Percentiles rank a stretch among this genome's conserved stretches.
phyloP scores from a whole-genome alignment of 108 stramenopile species.

The Skeletonema menzelii region DNA sequence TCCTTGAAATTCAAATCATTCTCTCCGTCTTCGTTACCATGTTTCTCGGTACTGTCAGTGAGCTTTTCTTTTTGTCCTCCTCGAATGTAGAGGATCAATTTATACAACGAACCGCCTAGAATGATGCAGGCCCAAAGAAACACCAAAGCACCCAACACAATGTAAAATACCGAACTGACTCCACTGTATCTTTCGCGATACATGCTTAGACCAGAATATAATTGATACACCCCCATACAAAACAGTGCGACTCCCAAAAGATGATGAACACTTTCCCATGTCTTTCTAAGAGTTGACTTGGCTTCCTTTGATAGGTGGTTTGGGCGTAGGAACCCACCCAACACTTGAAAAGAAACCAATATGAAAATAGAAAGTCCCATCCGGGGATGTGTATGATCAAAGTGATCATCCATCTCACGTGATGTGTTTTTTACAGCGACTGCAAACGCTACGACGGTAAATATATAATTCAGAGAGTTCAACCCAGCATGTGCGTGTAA shows the following conservation, averaged over 20 bases:
- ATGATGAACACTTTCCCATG: constrained; percentile 36
- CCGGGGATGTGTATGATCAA: constrained; percentile 20
- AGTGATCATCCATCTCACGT: constrained; percentile 18
- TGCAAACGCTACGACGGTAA: constrained; percentile 36
- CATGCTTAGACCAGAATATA: constrained; percentile 25
- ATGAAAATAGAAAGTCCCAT: constrained; percentile 44
- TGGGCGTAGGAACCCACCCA: constrained; percentile 38
- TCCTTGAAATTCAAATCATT: constrained; percentile 1
- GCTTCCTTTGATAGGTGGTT: too few species aligned
- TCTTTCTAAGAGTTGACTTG: constrained; percentile 14
- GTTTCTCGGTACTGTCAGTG: not conserved
- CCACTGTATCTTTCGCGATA: constrained; percentile 23
- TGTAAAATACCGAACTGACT: constrained; percentile 8
- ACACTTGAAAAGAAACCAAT: constrained; percentile 30
- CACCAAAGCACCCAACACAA: constrained; percentile 18
- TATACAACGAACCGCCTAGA: constrained; percentile 27
- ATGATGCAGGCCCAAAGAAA: constrained; percentile 20
- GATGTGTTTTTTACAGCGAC: constrained; percentile 33
- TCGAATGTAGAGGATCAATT: not conserved
- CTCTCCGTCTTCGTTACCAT: not conserved
- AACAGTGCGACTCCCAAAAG: constrained; percentile 26
- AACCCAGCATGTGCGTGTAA: constrained; percentile 31
- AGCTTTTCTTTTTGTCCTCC: not conserved
- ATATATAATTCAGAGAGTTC: constrained; percentile 26
- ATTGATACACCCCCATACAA: constrained; percentile 37